phyloP scores from a whole-genome alignment of 306 rosid genomes.

The Ochetophila trinervis region DNA sequence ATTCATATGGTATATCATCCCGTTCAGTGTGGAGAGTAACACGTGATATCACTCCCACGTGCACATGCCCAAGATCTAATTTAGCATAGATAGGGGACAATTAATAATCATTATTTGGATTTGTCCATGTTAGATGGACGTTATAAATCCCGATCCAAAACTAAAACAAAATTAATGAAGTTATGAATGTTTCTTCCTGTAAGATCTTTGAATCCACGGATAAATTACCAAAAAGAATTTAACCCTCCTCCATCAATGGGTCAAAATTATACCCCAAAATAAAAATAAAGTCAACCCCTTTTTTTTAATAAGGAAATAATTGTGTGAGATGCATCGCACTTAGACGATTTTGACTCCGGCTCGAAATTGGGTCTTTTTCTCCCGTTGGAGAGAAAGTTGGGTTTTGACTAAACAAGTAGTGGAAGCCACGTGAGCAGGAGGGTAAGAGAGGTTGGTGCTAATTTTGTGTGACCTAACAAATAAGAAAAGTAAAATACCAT shows the following conservation, averaged over 20 bases:
- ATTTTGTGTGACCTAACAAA: not conserved
- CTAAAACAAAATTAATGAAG: too few relatives aligned
- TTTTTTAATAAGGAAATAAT: too few relatives aligned
- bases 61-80: not conserved
- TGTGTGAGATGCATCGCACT: not conserved
- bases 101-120: too few relatives aligned
- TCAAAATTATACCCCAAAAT: not conserved
- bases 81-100: too few relatives aligned
- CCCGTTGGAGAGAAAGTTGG: slow-evolving; percentile 2
- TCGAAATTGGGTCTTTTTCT: not conserved
- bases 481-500: too few relatives aligned
- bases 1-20: not conserved
- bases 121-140: too few relatives aligned
- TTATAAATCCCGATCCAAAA: too few relatives aligned
- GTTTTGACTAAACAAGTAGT: slow-evolving; percentile 4
- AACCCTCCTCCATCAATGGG: not conserved
- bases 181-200: too few relatives aligned
- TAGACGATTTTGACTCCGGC: slow-evolving; percentile 10
- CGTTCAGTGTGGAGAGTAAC: not conserved
- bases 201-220: too few relatives aligned
- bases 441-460: not conserved
- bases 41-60: slow-evolving; percentile 9
- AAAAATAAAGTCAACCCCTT: slow-evolving; percentile 9
- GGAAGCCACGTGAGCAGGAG: slow-evolving; percentile 17
- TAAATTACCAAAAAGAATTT: too few relatives aligned